Evolutionary conservation across 371 early-diverging fungal species (phyloP).

Genomic region (Encephalitozoon romaleae): DNA sequence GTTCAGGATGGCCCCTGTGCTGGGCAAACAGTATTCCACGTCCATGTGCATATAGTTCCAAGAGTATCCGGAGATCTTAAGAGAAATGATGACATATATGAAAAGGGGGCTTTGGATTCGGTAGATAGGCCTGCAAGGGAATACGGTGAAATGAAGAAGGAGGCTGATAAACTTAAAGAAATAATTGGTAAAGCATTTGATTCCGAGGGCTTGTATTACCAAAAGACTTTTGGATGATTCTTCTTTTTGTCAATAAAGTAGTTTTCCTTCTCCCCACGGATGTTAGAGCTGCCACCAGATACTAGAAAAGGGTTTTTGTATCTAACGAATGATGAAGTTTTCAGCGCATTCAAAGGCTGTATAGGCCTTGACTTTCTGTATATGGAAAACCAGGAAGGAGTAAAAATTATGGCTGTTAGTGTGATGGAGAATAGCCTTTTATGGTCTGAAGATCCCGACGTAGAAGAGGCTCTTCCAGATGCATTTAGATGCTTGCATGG

Average conservation of each 20-base stretch:
- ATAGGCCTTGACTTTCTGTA: background rate
- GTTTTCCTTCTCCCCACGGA: background rate
- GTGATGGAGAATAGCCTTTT: background rate
- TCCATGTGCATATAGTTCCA: conserved; percentile 84
- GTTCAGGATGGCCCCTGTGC: conserved; percentile 69
- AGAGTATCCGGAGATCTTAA: conserved; percentile 66
- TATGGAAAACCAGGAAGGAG: background rate
- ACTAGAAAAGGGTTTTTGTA: background rate
- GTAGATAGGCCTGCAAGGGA: conserved; percentile 14
- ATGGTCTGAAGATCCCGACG: background rate
- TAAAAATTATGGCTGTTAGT: background rate
- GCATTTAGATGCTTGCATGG: conserved; percentile 40
- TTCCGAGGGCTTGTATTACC: background rate
- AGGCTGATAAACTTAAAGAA: conserved; percentile 23
- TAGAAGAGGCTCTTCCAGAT: background rate
- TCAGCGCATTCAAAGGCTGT: background rate
- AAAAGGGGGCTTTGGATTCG: conserved; percentile 28
- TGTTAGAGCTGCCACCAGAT: background rate
- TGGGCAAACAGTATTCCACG: conserved; percentile 81
- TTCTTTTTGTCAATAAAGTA: background rate
- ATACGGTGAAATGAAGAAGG: conserved; percentile 39
- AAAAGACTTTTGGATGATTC: background rate
- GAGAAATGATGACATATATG: conserved; percentile 33
- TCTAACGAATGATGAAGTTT: background rate
- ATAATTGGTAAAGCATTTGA: conserved; percentile 5